Base-by-base conservation (phyloP, 2,329 filamentous ascomycete genomes). In the Oidium heveae region DNA sequence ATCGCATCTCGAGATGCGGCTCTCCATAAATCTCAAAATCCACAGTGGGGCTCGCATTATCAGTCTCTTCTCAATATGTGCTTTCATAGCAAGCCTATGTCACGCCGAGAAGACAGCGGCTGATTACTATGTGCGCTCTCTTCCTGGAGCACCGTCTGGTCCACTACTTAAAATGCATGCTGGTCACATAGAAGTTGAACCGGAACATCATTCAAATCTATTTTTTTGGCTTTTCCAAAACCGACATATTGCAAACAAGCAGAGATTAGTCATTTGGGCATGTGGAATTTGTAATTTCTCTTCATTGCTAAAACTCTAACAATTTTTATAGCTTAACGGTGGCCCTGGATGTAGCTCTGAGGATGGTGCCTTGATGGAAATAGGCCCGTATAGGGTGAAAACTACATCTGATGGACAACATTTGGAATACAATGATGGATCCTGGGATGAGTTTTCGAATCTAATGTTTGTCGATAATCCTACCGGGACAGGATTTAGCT, bases 201-300 rank as follows among this genome's bases (percentile, higher is more conserved):
- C 83, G 20, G 80, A 86, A 60, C 77, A 83, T 66, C 86, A 96
- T 66, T 89, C 86, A 61, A 94, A 96, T 68, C 70, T 98, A 18
- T 98, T 96, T 73, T 98, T 98, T 73, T 98, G 91, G 91, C 86
- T 95, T 64, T 95, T 85, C 66, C 80, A 94, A 66, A 96, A 96
- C 66, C 77, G 85, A 61, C 91, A 98, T 67, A 94, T 98, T 61
- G 89, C 87, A 56, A 85, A 96, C 66, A 79, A 76, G 62, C 85
- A 91, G 66, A 79, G 91, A 56, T 94, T 88, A 2, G 84, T 98
- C 12, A 80, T 98, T 54, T 56, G 57, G 54, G 55, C 44, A 52
- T 46, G 52, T 39, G 18, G 41, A 16, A 13, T 33, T 13, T 44
- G 10, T 18, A 8, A 1, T 18, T 28, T 41, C 2, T 36, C n/a